Base-by-base conservation (phyloP, 257 asterid species). In the Vinca minor region DNA sequence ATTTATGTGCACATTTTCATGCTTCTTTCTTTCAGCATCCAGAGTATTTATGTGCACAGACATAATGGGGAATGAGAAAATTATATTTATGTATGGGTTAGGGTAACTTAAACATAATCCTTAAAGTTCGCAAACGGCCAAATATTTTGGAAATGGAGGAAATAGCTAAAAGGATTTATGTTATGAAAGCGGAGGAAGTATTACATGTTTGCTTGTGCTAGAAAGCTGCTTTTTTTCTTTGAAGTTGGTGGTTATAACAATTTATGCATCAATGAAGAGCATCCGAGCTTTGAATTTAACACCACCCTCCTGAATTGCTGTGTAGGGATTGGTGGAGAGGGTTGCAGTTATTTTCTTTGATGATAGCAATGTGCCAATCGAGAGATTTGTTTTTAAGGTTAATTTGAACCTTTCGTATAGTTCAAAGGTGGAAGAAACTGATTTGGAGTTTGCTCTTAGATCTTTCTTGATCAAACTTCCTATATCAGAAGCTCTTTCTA, bases 251-350 rank as follows among this genome's bases (percentile, higher is more conserved):
- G n/a, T 3, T 23, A 23, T 1, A 20, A 23, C 17, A 21, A 15
- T 21, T 25, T 11, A 13, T 25, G 58, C 35, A 26, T 54, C 32
- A 18, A 3, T 4, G 57, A 50, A 50, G 21, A n/a, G 13, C 17
- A 12, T 8, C n/a, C 8, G 48, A 35, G 17, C 42, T 55, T 42
- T 59, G 32, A 20, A 25, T 48, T 53, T 39, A 29, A 31, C 54
- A 68, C 36, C 52, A 35, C 45, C 14, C 9, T 66, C 54, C 32
- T 47, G 21, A 12, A 62, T 70, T 47, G 69, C 26, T 50, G 26
- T 70, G 41, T 74, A 88, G 98, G 96, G 87, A 26, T 74, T 82
- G 76, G 95, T 91, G 70, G 98, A 91, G 77, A 86, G 98, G 65
- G 87, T 91, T 28, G 96, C 84, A 8, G 92, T 88, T 58, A 81